Evolutionary conservation across 78 protist genomes (phyloP).

Genomic region (Pigoraptor vietnamica): DNA sequence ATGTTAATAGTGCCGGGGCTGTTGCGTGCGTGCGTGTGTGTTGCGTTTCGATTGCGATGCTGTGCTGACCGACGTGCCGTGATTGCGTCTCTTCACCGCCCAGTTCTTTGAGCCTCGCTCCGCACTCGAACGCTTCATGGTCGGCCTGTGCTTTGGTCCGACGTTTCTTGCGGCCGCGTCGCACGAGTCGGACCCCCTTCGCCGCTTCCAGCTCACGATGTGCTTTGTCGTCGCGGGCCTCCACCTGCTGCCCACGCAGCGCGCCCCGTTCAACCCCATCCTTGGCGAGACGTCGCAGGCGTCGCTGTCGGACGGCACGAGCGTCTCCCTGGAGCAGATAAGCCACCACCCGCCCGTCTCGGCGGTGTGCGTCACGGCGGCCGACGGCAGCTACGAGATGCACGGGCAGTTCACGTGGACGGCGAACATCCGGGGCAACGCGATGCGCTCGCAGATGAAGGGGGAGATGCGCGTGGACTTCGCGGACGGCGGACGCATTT

Average conservation of each 20-base stretch:
- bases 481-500: too few species aligned
- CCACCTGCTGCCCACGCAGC: constrained; percentile 20
- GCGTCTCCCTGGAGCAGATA: constrained; percentile 54
- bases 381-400: too few species aligned
- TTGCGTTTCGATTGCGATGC: too few species aligned
- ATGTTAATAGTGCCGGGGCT: too few species aligned
- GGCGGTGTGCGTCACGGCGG: neutral
- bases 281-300: constrained; percentile 75
- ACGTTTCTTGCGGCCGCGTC: constrained; percentile 19
- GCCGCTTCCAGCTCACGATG: constrained; percentile 33
- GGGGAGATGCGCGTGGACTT: too few species aligned
- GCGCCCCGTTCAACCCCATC: constrained; percentile 78
- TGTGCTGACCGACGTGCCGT: too few species aligned
- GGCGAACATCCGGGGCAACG: too few species aligned
- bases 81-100: too few species aligned
- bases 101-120: constrained; percentile 68
- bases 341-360: constrained; percentile 78
- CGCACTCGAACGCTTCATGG: constrained; percentile 46
- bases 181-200: constrained; percentile 41
- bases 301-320: constrained; percentile 33
- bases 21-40: too few species aligned
- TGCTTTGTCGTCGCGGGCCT: constrained; percentile 49
- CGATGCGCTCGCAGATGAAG: too few species aligned
- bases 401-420: too few species aligned
- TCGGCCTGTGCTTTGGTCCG: constrained; percentile 38